Evolutionary conservation across 495 filamentous ascomycete species (phyloP).

Genomic region (Penicillium nucicola): DNA sequence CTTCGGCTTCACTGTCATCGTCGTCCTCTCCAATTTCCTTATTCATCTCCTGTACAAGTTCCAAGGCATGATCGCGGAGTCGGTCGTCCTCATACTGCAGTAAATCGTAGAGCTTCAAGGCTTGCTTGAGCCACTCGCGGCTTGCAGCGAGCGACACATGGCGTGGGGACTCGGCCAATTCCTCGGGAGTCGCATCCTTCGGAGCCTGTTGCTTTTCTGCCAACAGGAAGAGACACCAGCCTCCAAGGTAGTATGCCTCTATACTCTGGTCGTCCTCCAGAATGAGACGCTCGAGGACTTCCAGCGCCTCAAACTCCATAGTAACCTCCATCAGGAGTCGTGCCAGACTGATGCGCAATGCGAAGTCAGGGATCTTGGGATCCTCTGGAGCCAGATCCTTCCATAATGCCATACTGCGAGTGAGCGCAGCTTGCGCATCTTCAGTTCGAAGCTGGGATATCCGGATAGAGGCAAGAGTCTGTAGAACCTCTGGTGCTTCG

Average conservation of each 20-base stretch:
- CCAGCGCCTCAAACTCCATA: conserved; percentile 79
- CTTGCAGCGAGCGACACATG: conserved; percentile 44
- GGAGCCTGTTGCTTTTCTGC: conserved; percentile 62
- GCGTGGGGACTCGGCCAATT: conserved; percentile 30
- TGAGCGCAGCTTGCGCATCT: conserved; percentile 76
- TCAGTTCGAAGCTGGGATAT: conserved; percentile 78
- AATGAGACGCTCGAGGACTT: conserved; percentile 79
- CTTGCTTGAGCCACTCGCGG: conserved; percentile 52
- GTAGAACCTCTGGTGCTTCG: conserved; percentile 74
- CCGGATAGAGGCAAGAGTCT: conserved; percentile 88
- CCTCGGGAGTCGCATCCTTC: conserved; percentile 26
- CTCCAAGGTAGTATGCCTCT: conserved; percentile 95
- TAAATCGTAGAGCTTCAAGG: conserved; percentile 44
- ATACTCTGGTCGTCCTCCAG: conserved; percentile 88
- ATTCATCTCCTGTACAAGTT: conserved; percentile 56
- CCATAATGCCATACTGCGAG: conserved; percentile 75
- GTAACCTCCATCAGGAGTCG: conserved; percentile 85
- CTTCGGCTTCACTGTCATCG: conserved; percentile 45
- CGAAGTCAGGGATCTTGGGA: conserved; percentile 70
- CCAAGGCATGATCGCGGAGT: conserved; percentile 49
- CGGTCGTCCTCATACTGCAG: conserved; percentile 53
- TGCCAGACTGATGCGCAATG: conserved; percentile 76
- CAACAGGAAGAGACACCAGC: conserved; percentile 80
- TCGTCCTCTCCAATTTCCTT: conserved; percentile 54
- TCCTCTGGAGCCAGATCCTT: conserved; percentile 65